These are phyloP conservation scores for Sungouiozyma ichnusensis DNA, from an alignment of 805 yeast genomes.

Conservation along the genomic window DNA sequence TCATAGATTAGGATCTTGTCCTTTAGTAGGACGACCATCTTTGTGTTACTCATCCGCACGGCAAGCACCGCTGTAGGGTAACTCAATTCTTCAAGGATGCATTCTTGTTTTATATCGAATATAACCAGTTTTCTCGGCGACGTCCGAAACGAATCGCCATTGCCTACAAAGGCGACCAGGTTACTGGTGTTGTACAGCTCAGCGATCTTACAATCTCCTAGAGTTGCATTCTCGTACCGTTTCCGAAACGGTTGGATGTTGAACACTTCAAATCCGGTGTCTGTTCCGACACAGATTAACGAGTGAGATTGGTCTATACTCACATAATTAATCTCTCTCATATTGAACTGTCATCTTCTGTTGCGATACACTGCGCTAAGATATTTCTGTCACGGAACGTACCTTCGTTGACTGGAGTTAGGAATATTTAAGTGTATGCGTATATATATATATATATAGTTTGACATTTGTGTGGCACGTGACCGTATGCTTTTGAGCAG, in stretches of 20 bases:
- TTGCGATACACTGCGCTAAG: too few relatives aligned
- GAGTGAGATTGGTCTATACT: slow-evolving; percentile 65
- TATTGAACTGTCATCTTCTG: too few relatives aligned
- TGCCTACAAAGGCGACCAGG: slow-evolving; percentile 55
- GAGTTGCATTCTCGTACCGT: slow-evolving; percentile 31
- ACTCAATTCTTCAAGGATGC: slow-evolving; percentile 56
- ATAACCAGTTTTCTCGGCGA: slow-evolving; percentile 76
- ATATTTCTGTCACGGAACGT: too few relatives aligned
- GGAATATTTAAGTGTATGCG: too few relatives aligned
- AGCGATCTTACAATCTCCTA: slow-evolving; percentile 50
- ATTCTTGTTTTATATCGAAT: slow-evolving; percentile 57
- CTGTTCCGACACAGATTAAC: slow-evolving; percentile 57
- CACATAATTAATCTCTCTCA: slow-evolving; percentile 33
- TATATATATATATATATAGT: too few relatives aligned
- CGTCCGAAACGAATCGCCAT: slow-evolving; percentile 53
- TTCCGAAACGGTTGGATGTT: slow-evolving; percentile 57
- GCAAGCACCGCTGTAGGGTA: slow-evolving; percentile 52
- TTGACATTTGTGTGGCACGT: too few relatives aligned
- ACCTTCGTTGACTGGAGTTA: too few relatives aligned
- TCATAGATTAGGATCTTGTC: slow-evolving; percentile 66
- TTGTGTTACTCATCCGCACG: slow-evolving; percentile 52
- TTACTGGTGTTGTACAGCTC: slow-evolving; percentile 70
- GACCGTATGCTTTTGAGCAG: too few relatives aligned
- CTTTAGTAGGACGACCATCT: slow-evolving; percentile 49
- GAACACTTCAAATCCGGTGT: slow-evolving; percentile 48